These are phyloP conservation scores for Lactarius evosmus DNA, from an alignment of 768 basidiomycete species.

Conservation along the genomic window DNA sequence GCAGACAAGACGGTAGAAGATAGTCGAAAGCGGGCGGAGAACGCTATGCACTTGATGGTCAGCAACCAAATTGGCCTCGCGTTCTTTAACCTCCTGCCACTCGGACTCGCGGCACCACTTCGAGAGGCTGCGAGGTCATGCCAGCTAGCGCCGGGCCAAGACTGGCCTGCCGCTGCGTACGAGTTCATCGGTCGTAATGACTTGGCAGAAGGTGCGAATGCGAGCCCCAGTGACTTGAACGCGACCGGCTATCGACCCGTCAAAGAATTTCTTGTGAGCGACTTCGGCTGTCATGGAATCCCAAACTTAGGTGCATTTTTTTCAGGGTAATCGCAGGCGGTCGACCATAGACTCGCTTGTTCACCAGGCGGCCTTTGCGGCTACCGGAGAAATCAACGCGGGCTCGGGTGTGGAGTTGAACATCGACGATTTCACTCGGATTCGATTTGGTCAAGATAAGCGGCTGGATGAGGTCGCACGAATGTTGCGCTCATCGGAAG, in stretches of 20 bases:
- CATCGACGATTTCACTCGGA: conserved; percentile 69
- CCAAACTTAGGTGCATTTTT: not conserved
- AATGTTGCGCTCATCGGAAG: conserved; percentile 78
- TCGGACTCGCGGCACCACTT: conserved; percentile 74
- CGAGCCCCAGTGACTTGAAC: conserved; percentile 43
- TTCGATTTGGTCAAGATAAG: conserved; percentile 87
- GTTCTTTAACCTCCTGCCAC: conserved; percentile 54
- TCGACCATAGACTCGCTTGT: conserved; percentile 17
- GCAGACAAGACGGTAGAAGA: conserved; percentile 51
- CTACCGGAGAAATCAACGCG: conserved; percentile 52
- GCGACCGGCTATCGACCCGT: conserved; percentile 54
- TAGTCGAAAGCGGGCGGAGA: conserved; percentile 63
- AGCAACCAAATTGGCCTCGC: conserved; percentile 43
- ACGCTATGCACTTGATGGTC: conserved; percentile 57
- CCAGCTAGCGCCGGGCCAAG: conserved; percentile 69
- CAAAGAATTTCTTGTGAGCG: conserved; percentile 55
- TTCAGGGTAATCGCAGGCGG: conserved; percentile 20
- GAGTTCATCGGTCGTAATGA: conserved; percentile 70
- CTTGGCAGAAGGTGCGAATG: conserved; percentile 59
- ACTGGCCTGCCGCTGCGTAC: conserved; percentile 73
- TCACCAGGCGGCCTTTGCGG: conserved; percentile 35
- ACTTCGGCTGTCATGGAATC: conserved; percentile 4
- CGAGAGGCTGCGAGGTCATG: conserved; percentile 83
- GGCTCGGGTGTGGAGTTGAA: conserved; percentile 72
- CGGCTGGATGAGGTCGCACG: conserved; percentile 88